Evolutionary conservation across 139 green algal species (phyloP).

Genomic region (Micromonas commoda): DNA sequence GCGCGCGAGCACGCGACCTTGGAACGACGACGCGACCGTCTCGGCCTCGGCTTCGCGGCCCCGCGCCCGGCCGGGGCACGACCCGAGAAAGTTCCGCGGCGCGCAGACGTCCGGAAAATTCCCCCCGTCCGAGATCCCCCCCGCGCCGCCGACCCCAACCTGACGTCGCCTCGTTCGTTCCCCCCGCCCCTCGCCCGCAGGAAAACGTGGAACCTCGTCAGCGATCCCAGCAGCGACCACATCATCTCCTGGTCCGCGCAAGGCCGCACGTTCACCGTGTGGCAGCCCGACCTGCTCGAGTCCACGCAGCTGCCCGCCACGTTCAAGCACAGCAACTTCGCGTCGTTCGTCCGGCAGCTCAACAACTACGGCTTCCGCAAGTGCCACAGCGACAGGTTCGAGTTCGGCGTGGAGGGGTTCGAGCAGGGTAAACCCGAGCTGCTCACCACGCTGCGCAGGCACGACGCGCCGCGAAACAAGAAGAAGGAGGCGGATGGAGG

Average conservation of each 20-base stretch:
- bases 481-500: neutral
- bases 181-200: neutral
- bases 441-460: slow-evolving; percentile 26
- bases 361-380: slow-evolving; percentile 41
- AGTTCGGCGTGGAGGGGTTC: slow-evolving; percentile 34
- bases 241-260: slow-evolving; percentile 33
- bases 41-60: neutral
- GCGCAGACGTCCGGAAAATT: too few species aligned
- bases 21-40: neutral
- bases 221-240: neutral
- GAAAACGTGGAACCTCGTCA: slow-evolving; percentile 37
- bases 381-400: slow-evolving; percentile 29
- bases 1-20: too few species aligned
- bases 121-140: too few species aligned
- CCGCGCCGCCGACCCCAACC: neutral
- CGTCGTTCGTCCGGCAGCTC: slow-evolving; percentile 34
- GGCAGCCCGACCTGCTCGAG: slow-evolving; percentile 33
- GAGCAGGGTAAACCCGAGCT: slow-evolving; percentile 22
- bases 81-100: too few species aligned
- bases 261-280: slow-evolving; percentile 33
- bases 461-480: slow-evolving; percentile 18
- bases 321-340: slow-evolving; percentile 42
- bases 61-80: too few species aligned
- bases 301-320: slow-evolving; percentile 26
- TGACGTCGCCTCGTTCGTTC: neutral